Evolutionary conservation across 2,329 filamentous ascomycete genomes (phyloP).

Genomic region (Apiospora marii): DNA sequence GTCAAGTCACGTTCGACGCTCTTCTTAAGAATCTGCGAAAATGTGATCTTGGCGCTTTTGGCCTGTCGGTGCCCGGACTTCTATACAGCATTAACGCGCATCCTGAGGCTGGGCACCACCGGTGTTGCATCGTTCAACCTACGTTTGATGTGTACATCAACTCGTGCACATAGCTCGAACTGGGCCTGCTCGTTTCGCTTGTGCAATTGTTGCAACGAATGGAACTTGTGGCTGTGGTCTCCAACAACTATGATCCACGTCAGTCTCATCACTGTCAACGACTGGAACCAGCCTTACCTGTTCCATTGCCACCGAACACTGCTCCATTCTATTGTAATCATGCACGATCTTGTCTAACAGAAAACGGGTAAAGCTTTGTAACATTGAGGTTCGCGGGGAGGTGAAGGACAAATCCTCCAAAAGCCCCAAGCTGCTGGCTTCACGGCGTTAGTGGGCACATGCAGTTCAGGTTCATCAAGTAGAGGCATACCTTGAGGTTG

Average conservation of each 20-base stretch:
- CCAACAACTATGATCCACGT: constrained; percentile 57
- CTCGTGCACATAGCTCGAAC: constrained; percentile 84
- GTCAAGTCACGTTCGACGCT: constrained; percentile 91
- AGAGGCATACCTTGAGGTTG: constrained; percentile 70
- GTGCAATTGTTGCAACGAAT: constrained; percentile 88
- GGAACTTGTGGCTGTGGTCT: constrained; percentile 73
- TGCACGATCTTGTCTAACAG: constrained; percentile 81
- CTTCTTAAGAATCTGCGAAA: constrained; percentile 90
- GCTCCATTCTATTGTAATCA: constrained; percentile 75
- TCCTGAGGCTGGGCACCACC: background rate
- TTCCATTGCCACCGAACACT: constrained; percentile 72
- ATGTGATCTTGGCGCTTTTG: constrained; percentile 68
- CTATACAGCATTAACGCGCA: constrained; percentile 41
- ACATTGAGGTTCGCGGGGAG: constrained; percentile 78
- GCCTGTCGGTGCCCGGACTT: constrained; percentile 56
- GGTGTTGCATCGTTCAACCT: background rate
- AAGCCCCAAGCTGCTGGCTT: constrained; percentile 77
- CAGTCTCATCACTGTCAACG: constrained; percentile 31
- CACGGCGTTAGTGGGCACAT: constrained; percentile 28
- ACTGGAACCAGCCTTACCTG: constrained; percentile 56
- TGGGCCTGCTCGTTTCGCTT: constrained; percentile 83
- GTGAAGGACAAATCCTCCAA: constrained; percentile 84
- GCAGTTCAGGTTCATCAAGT: constrained; percentile 28
- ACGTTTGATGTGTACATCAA: constrained; percentile 70
- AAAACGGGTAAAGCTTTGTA: constrained; percentile 87